Evolutionary conservation across 768 basidiomycete genomes (phyloP), one percentile per base, ranked within the genome.

Genomic region (Termitomyces bulborhizus): DNA sequence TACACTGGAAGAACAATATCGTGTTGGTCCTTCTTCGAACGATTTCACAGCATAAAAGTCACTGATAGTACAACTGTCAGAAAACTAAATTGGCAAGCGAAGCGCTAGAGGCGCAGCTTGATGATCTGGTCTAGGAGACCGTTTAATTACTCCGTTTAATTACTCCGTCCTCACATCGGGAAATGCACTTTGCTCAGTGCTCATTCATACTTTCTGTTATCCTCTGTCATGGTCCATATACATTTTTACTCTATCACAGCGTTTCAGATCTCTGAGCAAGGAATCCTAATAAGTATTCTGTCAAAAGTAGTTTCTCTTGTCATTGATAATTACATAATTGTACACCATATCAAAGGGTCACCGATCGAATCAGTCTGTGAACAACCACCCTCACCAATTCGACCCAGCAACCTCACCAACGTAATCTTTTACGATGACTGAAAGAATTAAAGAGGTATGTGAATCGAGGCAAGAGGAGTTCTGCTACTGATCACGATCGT

Each of bases 401-500:
- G 27, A 50, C 54, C 21, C 31, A 51, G 58, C 48, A 54, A 32
- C 53, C 26, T 39, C 9, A 29, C 37, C 26, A 29, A 29, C 49
- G 27, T 6, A 6, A 29, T 53, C 60, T 55, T 48, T 57, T 60
- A 71, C 65, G 62, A 76, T 75, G 73, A 73, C 77, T 27, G 80
- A 81, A 59, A 75, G 73, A 74, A 81, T 82, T 68, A 78, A 69
- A 66, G 76, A 78, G 68, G 81, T 77, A 63, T 16, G 64, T 57
- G 21, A 18, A 31, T 46, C 8, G 18, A n/a, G 43, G 50, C 6
- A 29, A 41, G 16, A 13, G 27, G 3, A 9, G 8, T 49, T 45
- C 46, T 37, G 41, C 45, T 32, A 34, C 39, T 51, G 24, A 47
- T 27, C 40, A 41, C 51, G 86, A 85, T 27, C 37, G 11, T 50